Evolutionary conservation across 2,329 filamentous ascomycete species (phyloP).

Genomic region (Ascochyta viciae-villosae): DNA sequence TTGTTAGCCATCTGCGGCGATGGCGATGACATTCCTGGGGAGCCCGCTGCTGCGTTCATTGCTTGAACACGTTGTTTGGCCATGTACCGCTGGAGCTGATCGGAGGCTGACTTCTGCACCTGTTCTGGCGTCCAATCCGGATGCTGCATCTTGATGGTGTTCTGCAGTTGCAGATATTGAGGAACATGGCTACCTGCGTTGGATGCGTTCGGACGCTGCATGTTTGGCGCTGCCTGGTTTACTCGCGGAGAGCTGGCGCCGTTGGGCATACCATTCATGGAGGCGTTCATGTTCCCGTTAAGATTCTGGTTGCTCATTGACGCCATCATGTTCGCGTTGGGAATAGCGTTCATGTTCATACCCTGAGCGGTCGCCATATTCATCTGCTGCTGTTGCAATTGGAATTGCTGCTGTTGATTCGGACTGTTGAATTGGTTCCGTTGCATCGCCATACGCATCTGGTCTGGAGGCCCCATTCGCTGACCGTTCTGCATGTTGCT

Average conservation of each 20-base stretch:
- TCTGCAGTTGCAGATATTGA: conserved; percentile 42
- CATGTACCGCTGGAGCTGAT: conserved; percentile 42
- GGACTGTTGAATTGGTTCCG: conserved; percentile 40
- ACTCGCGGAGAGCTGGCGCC: conserved; percentile 45
- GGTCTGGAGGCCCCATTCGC: conserved; percentile 59
- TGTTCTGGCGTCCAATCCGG: conserved; percentile 47
- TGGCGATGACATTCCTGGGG: conserved; percentile 37
- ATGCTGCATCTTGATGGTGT: conserved; percentile 43
- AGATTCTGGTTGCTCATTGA: conserved; percentile 41
- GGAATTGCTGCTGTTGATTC: conserved; percentile 45
- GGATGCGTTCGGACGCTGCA: conserved; percentile 38
- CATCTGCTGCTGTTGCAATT: conserved; percentile 46
- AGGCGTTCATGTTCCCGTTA: conserved; percentile 43
- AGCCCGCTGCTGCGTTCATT: conserved; percentile 47
- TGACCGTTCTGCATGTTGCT: conserved; percentile 63
- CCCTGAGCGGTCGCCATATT: conserved; percentile 44
- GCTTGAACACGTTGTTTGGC: conserved; percentile 45
- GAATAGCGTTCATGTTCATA: conserved; percentile 44
- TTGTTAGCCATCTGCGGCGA: conserved; percentile 45
- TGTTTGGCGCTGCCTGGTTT: conserved; percentile 39
- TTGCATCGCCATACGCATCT: conserved; percentile 50
- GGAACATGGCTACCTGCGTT: conserved; percentile 46
- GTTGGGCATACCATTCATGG: conserved; percentile 46
- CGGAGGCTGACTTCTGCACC: conserved; percentile 43
- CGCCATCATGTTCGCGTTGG: conserved; percentile 46